phyloP scores from a whole-genome alignment of 257 asterid species.

The Gynochthodes officinalis region DNA sequence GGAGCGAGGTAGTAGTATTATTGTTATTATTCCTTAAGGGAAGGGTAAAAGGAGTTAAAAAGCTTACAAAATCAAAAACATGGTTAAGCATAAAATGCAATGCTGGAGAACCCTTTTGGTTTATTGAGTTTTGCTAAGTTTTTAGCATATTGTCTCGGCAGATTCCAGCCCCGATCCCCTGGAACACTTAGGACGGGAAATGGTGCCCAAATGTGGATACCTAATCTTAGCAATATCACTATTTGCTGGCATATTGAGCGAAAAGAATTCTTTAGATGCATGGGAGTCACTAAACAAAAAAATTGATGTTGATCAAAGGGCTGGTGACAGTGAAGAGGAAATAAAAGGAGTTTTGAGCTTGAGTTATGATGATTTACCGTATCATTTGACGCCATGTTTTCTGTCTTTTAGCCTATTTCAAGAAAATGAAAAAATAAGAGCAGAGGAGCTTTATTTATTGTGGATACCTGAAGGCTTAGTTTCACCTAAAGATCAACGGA shows the following conservation, averaged over 20 bases:
- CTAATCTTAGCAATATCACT: conserved; percentile 15
- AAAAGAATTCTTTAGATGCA: neutral
- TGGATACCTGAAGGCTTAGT: conserved; percentile 10
- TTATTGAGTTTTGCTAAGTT: too few species aligned
- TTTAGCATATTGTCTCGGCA: too few species aligned
- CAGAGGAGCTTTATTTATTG: neutral
- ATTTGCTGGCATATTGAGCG: conserved; percentile 18
- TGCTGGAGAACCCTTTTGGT: too few species aligned
- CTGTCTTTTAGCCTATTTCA: conserved; percentile 12
- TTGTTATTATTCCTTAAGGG: too few species aligned
- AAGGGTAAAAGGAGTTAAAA: too few species aligned
- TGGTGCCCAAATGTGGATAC: conserved; percentile 5
- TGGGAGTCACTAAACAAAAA: conserved; percentile 14
- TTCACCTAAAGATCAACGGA: neutral
- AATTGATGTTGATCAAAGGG: conserved; percentile 1
- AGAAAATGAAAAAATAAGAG: conserved; percentile 9
- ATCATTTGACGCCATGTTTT: conserved; percentile 26
- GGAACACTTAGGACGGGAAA: conserved; percentile 4
- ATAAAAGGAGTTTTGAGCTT: conserved; percentile 12
- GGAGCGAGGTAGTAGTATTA: too few species aligned
- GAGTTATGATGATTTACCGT: conserved; percentile 25
- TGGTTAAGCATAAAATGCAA: too few species aligned
- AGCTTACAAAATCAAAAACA: too few species aligned
- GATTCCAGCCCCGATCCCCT: too few species aligned
- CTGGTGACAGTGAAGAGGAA: neutral